Evolutionary conservation across 352 stramenopile species (phyloP), one percentile per base, ranked within the genome.

Genomic region (Phytopythium litorale): DNA sequence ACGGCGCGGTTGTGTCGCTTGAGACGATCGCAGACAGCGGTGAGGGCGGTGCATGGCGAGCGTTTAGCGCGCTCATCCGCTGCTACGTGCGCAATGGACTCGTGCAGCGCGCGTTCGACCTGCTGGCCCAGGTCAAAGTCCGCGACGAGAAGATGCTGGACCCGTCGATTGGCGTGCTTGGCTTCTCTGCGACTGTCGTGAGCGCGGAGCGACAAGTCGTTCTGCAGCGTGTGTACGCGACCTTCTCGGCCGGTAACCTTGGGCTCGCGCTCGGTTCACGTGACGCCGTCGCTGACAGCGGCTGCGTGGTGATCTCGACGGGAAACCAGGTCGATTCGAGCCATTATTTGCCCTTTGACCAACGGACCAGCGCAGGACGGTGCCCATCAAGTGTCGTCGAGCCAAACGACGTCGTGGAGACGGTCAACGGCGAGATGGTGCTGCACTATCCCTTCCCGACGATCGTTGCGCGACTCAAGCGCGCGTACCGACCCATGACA

Each of bases 201-300:
- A 60, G 53, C 3, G 62, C 62, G 0, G 67, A 79, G 32, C 62
- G 45, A 7, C 70, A 86, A 45, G 49, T 67, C 21, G 60, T 86
- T n/a, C 61, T 84, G 1, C 64, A 81, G 52, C 72, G 77, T 21
- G 56, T 81, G 28, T 80, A 78, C 56, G 65, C 70, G 7, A 82
- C 75, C 38, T 86, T 84, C 28, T 73, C 70, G 45, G 73, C 69
- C 9, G 77, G 77, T 0, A 78, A 82, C 48, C 62, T 86, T 13
- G 77, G 74, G 2, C 45, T 86, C 15, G 68, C 66, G 16, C 56
- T 86, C 5, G 65, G 65, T 0, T 68, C 74, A 4, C 61, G 71
- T 23, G 49, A 60, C 21, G 45, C 33, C 13, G 54, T 35, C 7
- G 30, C 23, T 15, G 54, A 60, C 15, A 40, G 38, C 13, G 73